Evolutionary conservation across 23 red algal genomes (phyloP), one percentile per base, ranked within the genome.

Genomic region (Agarophyton chilense): DNA sequence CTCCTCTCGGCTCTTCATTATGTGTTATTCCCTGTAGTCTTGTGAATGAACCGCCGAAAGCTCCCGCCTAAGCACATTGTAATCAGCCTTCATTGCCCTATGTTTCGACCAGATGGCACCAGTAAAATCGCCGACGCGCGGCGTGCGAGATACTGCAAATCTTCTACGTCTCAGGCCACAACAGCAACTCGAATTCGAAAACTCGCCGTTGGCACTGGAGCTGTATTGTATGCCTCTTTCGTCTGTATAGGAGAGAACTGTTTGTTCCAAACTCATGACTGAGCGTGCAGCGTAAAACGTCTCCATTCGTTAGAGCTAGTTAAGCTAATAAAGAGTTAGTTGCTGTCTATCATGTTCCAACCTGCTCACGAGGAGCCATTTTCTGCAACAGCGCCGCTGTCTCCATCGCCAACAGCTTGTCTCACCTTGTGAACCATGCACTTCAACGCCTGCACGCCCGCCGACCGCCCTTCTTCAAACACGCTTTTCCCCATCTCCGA

Each of bases 401-500:
- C 62, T 35, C 5, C 40, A 18, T 76, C 78, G 25, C 64, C 91
- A 50, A 94, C 91, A 16, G 54, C 36, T 2, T 28, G 39, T 40
- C 73, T 77, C 10, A 94, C 22, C 41, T 55, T 71, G 21, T 64
- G 54, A 32, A 94, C 91, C 53, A 94, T 29, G 24, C 18, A 24
- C 53, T 67, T 40, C 17, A 94, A 67, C 11, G 91, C 91, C 9
- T 66, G 36, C 10, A 94, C 81, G 6, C 81, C 91, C 56, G 52
- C 16, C 52, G 79, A 80, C 34, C 26, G 28, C 4, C 4, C 34
- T 4, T 72, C 62, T 53, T 79, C 78, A 54, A 96, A 96, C 10
- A 82, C 71, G 51, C 64, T 79, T 33, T 77, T 40, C 17, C 96
- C 96, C 32, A 63, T 26, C 58, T 98, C 96, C 22, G 86, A 79